These are phyloP conservation scores for maize (Zea mays) DNA, from an alignment of 176 grass and related monocot genomes.

Conservation along the genomic window DNA sequence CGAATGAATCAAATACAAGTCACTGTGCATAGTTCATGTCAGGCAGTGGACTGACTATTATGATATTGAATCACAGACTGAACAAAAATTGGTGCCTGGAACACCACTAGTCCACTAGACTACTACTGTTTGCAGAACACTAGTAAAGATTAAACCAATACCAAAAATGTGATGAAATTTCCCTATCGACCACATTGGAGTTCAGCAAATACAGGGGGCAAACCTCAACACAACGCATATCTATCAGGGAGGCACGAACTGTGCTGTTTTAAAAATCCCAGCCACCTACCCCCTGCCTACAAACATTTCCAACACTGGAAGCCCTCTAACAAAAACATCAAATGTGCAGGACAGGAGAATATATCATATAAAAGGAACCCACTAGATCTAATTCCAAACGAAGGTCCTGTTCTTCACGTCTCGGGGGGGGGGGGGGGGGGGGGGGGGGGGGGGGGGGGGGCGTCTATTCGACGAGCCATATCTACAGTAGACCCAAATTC, in stretches of 20 bases:
- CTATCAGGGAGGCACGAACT: neutral
- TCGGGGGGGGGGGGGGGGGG: neutral
- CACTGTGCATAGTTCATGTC: slow-evolving; percentile 9
- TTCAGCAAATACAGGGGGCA: neutral
- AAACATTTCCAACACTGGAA: neutral
- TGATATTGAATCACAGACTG: neutral
- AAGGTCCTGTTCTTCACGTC: neutral
- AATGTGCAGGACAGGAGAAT: neutral
- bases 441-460: too few relatives aligned
- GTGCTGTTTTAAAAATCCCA: neutral
- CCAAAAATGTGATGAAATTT: neutral
- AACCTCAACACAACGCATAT: neutral
- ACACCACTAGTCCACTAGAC: neutral
- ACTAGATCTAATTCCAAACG: slow-evolving; percentile 45
- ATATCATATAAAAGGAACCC: neutral
- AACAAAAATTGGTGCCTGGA: neutral
- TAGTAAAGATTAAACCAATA: neutral
- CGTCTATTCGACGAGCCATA: neutral
- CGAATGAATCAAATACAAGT: neutral
- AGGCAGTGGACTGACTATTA: neutral
- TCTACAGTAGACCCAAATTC: slow-evolving; percentile 7
- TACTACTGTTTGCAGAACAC: slow-evolving; percentile 1
- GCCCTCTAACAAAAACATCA: neutral
- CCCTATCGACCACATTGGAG: neutral
- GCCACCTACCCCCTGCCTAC: neutral